These are phyloP conservation scores for Apiospora kogelbergensis DNA, from an alignment of 2,329 filamentous ascomycete species.

Conservation along the genomic window DNA sequence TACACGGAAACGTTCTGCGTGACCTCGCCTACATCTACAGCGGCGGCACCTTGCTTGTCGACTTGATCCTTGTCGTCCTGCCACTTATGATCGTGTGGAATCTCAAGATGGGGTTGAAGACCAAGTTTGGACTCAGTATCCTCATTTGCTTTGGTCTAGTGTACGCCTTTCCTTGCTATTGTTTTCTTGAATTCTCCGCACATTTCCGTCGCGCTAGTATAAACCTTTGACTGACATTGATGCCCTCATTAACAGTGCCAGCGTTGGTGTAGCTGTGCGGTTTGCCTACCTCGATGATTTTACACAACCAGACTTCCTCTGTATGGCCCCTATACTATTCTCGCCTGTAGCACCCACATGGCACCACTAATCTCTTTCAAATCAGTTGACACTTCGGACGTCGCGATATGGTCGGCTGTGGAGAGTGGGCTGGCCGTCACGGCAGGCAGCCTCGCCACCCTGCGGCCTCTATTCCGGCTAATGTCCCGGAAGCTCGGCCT, in stretches of 20 bases:
- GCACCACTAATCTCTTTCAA: background rate
- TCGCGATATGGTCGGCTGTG: constrained; percentile 14
- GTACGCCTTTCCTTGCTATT: background rate
- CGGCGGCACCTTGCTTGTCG: constrained; percentile 10
- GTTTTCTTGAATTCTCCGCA: too few relatives aligned
- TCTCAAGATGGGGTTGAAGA: constrained; percentile 12
- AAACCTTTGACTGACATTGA: background rate
- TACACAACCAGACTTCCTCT: constrained; percentile 3
- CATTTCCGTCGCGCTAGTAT: too few relatives aligned
- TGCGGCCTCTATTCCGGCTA: constrained; percentile 14
- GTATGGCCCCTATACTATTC: background rate
- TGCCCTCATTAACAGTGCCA: background rate
- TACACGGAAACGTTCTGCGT: background rate
- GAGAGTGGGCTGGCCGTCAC: constrained; percentile 12
- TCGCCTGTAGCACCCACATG: background rate
- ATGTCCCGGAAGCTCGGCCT: background rate
- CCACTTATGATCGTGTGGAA: constrained; percentile 13
- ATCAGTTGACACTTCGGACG: constrained; percentile 3
- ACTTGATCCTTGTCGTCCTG: constrained; percentile 12
- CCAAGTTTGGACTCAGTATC: constrained; percentile 33
- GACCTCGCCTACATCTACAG: constrained; percentile 11
- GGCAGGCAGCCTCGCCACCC: constrained; percentile 13
- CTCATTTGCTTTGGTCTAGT: constrained; percentile 49
- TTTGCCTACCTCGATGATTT: background rate
- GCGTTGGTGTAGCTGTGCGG: constrained; percentile 1